phyloP scores from a whole-genome alignment of 1,284 basidiomycete species.

The Malassezia restricta region DNA sequence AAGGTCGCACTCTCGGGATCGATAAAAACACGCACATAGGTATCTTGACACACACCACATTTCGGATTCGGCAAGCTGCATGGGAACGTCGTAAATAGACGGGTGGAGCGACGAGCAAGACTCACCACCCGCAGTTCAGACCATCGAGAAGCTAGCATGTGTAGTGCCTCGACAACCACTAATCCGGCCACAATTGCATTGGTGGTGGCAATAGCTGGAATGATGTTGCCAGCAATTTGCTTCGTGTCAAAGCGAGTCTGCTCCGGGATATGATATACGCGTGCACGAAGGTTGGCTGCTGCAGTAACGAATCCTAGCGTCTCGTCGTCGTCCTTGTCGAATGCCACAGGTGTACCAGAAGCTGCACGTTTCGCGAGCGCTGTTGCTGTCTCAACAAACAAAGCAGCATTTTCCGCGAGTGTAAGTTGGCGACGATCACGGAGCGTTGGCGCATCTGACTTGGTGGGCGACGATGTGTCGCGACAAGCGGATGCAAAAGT shows the following conservation, averaged over 20 bases:
- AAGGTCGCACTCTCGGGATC: neutral
- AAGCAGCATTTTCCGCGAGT: constrained; percentile 29
- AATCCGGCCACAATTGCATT: constrained; percentile 93
- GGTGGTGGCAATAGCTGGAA: constrained; percentile 91
- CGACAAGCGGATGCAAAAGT: constrained; percentile 39
- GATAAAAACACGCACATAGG: constrained; percentile 58
- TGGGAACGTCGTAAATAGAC: constrained; percentile 19
- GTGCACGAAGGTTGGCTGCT: constrained; percentile 78
- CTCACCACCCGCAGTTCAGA: constrained; percentile 20
- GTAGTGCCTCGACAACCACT: constrained; percentile 80
- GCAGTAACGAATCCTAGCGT: constrained; percentile 92
- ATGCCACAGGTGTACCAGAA: constrained; percentile 62
- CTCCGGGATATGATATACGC: constrained; percentile 69
- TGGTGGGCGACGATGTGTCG: neutral
- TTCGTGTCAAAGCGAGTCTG: constrained; percentile 96
- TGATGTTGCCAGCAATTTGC: constrained; percentile 98
- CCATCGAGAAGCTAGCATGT: constrained; percentile 53
- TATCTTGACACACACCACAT: constrained; percentile 76
- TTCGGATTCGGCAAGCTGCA: constrained; percentile 21
- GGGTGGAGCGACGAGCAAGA: constrained; percentile 18
- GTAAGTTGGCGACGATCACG: constrained; percentile 32
- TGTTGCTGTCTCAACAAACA: constrained; percentile 52
- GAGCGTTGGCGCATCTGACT: constrained; percentile 8
- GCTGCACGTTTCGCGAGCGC: constrained; percentile 61
- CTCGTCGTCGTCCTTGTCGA: constrained; percentile 97